Evolutionary conservation across 2,329 filamentous ascomycete genomes (phyloP).

Genomic region (Colletotrichum musae): DNA sequence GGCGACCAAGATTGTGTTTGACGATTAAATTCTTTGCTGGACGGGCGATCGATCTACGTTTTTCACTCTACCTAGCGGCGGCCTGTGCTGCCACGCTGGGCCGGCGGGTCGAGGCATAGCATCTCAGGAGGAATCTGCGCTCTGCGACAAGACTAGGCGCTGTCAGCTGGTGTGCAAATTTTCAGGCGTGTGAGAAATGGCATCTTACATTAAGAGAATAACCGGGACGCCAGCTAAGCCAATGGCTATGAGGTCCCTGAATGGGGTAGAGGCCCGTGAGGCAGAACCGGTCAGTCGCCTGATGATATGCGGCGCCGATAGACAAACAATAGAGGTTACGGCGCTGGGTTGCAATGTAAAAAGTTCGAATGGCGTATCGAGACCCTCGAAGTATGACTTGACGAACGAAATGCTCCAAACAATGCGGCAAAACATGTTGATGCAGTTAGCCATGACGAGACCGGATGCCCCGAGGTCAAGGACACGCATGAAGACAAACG

Average conservation of each 20-base stretch:
- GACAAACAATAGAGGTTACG: slow-evolving; percentile 58
- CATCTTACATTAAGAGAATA: slow-evolving; percentile 72
- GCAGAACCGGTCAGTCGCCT: slow-evolving; percentile 43
- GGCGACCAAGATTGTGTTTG: slow-evolving; percentile 93
- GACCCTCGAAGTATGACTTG: slow-evolving; percentile 68
- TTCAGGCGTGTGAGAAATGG: slow-evolving; percentile 26
- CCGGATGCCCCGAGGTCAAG: slow-evolving; percentile 81
- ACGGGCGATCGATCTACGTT: slow-evolving; percentile 3
- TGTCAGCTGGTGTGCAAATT: slow-evolving; percentile 35
- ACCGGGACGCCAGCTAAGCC: slow-evolving; percentile 66
- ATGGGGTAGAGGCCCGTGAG: slow-evolving; percentile 21
- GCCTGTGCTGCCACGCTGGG: slow-evolving; percentile 44
- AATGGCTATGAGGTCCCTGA: slow-evolving; percentile 62
- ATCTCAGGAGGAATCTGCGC: slow-evolving; percentile 66
- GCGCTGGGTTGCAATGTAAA: slow-evolving; percentile 60
- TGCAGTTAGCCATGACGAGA: slow-evolving; percentile 86
- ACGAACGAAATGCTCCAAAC: slow-evolving; percentile 86
- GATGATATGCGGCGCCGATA: slow-evolving; percentile 60
- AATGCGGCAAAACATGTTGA: slow-evolving; percentile 92
- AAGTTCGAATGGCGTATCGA: slow-evolving; percentile 59
- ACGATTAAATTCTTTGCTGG: slow-evolving; percentile 56
- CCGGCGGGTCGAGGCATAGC: slow-evolving; percentile 59
- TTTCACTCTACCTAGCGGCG: not conserved
- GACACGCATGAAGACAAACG: slow-evolving; percentile 81
- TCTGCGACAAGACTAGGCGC: slow-evolving; percentile 66